Conservation (phyloP, 2,329 filamentous ascomycete species). For the Epichloe sibirici region DNA sequence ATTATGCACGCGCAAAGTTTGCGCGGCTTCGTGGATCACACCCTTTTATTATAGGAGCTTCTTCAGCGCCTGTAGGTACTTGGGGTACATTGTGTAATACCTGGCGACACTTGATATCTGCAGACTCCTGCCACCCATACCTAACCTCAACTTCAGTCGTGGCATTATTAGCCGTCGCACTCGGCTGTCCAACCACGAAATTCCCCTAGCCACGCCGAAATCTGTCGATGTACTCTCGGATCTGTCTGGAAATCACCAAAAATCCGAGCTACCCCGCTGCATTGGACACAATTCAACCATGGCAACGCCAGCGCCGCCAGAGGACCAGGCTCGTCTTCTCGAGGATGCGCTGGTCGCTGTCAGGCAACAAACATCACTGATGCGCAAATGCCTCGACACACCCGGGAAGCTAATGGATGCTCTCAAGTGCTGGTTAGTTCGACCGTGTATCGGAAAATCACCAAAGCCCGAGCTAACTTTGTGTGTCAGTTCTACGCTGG, state of each 20-base stretch:
- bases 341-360: conserved; percentile 96
- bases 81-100: neutral
- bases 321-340: conserved; percentile 82
- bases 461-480: conserved; percentile 5
- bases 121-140: neutral
- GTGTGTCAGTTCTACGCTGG: conserved; percentile 70
- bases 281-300: conserved; percentile 18
- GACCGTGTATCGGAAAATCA: neutral
- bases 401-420: conserved; percentile 99
- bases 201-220: neutral
- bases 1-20: no score
- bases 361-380: conserved; percentile 89
- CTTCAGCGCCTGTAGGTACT: neutral
- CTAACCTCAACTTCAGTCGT: neutral
- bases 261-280: conserved; percentile 20
- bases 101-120: neutral
- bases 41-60: no score
- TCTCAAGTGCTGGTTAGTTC: conserved; percentile 89
- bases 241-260: conserved; percentile 9
- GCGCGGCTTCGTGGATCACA: no score
- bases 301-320: conserved; percentile 49
- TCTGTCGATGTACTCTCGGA: conserved; percentile 15
- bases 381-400: conserved; percentile 95
- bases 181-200: neutral
- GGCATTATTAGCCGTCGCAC: neutral